Conservation (phyloP, 441 rosid genomes). For the Manihot esculenta region DNA sequence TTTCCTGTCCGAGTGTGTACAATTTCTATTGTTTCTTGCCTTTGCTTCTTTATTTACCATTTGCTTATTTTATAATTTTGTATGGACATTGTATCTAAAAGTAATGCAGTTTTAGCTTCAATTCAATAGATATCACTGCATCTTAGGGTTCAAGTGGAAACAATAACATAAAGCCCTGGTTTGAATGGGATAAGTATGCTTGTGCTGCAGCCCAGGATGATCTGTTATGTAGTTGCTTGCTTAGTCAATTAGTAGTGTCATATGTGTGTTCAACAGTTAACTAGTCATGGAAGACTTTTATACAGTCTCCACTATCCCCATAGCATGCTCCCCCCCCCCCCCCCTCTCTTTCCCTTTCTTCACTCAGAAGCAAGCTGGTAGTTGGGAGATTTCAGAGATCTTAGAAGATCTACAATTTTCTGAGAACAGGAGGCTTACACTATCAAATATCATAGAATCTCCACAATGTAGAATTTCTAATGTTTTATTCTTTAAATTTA, state of each 20-base stretch:
- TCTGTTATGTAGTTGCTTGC: neutral
- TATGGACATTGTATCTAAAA: neutral
- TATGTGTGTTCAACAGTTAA: neutral
- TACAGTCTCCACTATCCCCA: neutral
- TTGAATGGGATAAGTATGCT: neutral
- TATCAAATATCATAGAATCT: neutral
- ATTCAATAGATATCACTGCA: neutral
- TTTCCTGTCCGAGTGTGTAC: slow-evolving; percentile 11
- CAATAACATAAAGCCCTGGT: neutral
- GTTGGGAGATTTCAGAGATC: neutral
- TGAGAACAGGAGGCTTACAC: neutral
- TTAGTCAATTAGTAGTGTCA: neutral
- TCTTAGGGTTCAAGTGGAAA: slow-evolving; percentile 5
- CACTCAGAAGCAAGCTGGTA: slow-evolving; percentile 2
- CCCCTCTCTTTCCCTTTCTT: too few species aligned
- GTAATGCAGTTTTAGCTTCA: neutral
- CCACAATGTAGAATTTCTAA: neutral
- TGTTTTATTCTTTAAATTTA: neutral
- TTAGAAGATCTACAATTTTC: neutral
- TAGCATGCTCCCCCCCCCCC: neutral
- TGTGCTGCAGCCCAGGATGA: neutral
- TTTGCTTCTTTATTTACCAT: neutral
- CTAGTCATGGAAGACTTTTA: neutral
- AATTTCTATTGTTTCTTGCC: slow-evolving; percentile 16
- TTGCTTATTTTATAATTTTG: slow-evolving; percentile 2